Percentiles rank a stretch among this genome's conserved stretches.
Evolutionary conservation across 352 stramenopile species (phyloP).

Genomic region (Halophytophthora batemanensis): DNA sequence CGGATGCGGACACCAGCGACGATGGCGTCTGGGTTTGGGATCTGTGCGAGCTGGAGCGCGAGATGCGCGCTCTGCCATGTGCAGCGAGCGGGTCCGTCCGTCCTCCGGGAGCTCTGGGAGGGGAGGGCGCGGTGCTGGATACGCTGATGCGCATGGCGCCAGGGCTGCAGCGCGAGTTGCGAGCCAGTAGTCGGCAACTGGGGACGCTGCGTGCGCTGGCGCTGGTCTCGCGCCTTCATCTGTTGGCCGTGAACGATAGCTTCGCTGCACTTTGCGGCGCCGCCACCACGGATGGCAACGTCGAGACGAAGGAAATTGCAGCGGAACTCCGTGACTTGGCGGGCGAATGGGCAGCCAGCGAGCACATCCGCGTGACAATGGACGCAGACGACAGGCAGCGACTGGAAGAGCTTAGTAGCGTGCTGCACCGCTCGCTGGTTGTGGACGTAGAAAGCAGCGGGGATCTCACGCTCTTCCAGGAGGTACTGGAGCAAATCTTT

Average conservation of each 20-base stretch:
- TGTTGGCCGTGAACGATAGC: slow-evolving; percentile 24
- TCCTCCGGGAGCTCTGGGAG: background rate
- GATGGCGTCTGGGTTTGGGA: slow-evolving; percentile 26
- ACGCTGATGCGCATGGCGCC: slow-evolving; percentile 13
- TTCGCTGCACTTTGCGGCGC: slow-evolving; percentile 14
- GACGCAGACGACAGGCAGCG: slow-evolving; percentile 11
- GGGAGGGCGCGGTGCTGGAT: slow-evolving; percentile 1
- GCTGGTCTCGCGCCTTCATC: slow-evolving; percentile 36
- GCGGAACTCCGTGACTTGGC: slow-evolving; percentile 22
- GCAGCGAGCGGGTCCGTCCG: background rate
- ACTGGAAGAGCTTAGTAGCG: slow-evolving; percentile 35
- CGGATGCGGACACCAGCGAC: background rate
- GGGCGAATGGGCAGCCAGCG: slow-evolving; percentile 30
- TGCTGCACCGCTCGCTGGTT: slow-evolving; percentile 40
- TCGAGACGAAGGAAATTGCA: slow-evolving; percentile 6
- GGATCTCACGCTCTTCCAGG: slow-evolving; percentile 48
- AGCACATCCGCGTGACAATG: slow-evolving; percentile 13
- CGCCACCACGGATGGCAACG: slow-evolving; percentile 2
- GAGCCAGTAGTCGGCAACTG: slow-evolving; percentile 7
- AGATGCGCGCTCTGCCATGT: slow-evolving; percentile 28
- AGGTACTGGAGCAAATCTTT: slow-evolving; percentile 61
- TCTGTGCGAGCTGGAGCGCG: slow-evolving; percentile 36
- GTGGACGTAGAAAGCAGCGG: slow-evolving; percentile 9
- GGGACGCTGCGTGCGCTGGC: slow-evolving; percentile 32
- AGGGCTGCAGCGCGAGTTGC: slow-evolving; percentile 3